Evolutionary conservation across 2,329 filamentous ascomycete species (phyloP).

Genomic region (Aspergillus sp.): DNA sequence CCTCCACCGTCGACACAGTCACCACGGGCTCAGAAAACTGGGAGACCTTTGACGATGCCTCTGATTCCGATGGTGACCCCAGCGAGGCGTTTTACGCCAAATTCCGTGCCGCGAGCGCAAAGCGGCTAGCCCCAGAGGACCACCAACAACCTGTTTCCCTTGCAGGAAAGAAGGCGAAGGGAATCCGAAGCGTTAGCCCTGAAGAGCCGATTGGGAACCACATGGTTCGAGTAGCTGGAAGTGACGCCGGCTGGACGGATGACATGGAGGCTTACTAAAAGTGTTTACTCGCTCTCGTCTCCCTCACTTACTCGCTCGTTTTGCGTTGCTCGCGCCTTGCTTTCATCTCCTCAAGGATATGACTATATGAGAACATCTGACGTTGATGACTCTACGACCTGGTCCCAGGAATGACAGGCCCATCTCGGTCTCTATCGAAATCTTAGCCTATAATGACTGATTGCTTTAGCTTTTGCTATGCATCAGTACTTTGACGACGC

Average conservation of each 20-base stretch:
- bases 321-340: slow-evolving; percentile 17
- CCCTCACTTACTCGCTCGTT: slow-evolving; percentile 15
- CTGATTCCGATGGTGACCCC: slow-evolving; percentile 73
- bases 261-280: slow-evolving; percentile 50
- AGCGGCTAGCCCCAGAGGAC: slow-evolving; percentile 59
- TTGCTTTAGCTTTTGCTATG: slow-evolving; percentile 10
- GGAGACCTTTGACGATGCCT: slow-evolving; percentile 92
- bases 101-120: slow-evolving; percentile 69
- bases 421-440: slow-evolving; percentile 3
- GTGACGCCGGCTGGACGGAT: slow-evolving; percentile 60
- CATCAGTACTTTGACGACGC: slow-evolving; percentile 8
- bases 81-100: slow-evolving; percentile 82
- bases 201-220: slow-evolving; percentile 47
- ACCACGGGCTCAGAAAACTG: slow-evolving; percentile 91
- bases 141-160: slow-evolving; percentile 32
- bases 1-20: slow-evolving; percentile 67
- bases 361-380: slow-evolving; percentile 26
- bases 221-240: slow-evolving; percentile 53
- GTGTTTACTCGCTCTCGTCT: slow-evolving; percentile 3
- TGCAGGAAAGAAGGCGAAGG: slow-evolving; percentile 49
- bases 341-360: slow-evolving; percentile 25
- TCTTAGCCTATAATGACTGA: slow-evolving; percentile 17
- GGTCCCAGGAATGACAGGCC: slow-evolving; percentile 25
- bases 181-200: slow-evolving; percentile 53
- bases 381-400: slow-evolving; percentile 35